Base-by-base conservation (phyloP, 495 filamentous ascomycete genomes). In the Daldinia concentrica region DNA sequence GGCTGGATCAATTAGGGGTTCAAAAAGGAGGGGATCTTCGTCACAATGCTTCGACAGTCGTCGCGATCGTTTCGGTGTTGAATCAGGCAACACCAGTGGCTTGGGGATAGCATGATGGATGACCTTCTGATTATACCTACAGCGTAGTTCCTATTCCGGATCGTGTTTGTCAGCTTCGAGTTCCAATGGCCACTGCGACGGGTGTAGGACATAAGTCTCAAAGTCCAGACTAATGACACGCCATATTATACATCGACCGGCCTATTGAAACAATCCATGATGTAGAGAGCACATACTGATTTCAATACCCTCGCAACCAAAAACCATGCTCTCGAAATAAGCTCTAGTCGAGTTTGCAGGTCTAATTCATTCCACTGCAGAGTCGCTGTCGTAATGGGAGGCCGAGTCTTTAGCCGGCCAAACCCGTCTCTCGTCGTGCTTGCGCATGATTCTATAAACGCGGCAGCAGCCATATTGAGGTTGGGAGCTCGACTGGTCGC, bases 381-480 rank as follows among this genome's bases (percentile, higher is more conserved):
- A 70, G 37, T 76, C 70, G 24, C 62, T 64, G 3, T 61, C 70
- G 36, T 69, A 64, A 34, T 68, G 76, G 67, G 74, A 78, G 37
- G 76, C 66, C 4, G 75, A 69, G 11, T 66, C 65, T 68, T 62
- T 62, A 41, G 54, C 58, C 50, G 73, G 36, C 75, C 73, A 76
- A 68, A 73, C 43, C 50, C 70, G 52, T 62, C 65, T 76, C 55
- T 74, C 70, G 66, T 71, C 78, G 76, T 80, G 73, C 55, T 66
- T 60, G 73, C 73, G 76, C 64, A 74, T 54, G 72, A 62, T 62
- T 75, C 72, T 66, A 78, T 51, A 74, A 80, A 77, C 63, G 77
- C 75, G 72, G 76, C 75, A 54, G 80, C 75, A 66, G 83, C 81
- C 83, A 85, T 85, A 59, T 55, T 81, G 82, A 78, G 66, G 78